Evolutionary conservation across 192 early-diverging fungal species (phyloP).

Genomic region (Backusella tarrabulga): DNA sequence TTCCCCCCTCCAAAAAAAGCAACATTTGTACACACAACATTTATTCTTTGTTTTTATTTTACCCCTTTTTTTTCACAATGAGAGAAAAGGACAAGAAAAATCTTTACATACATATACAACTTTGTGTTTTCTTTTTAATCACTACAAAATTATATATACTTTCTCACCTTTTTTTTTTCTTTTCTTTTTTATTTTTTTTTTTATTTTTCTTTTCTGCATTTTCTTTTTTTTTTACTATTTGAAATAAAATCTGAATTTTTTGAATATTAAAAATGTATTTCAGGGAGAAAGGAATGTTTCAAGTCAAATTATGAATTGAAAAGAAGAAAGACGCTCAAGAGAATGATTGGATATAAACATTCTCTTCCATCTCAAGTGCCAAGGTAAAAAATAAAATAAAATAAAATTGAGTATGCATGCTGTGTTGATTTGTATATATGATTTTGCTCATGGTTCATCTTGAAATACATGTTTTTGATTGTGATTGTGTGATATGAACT

Average conservation of each 20-base stretch:
- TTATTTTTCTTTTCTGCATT: background rate
- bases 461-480: too few species aligned
- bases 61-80: background rate
- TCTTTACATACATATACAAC: background rate
- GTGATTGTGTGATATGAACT: background rate
- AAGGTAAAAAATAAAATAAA: too few species aligned
- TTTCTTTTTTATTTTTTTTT: constrained; percentile 19
- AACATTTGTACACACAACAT: constrained; percentile 5
- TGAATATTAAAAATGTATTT: background rate
- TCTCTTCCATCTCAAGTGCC: background rate
- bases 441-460: too few species aligned
- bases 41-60: constrained; percentile 26
- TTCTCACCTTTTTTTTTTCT: background rate
- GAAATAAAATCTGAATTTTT: background rate
- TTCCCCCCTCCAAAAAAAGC: background rate
- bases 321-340: background rate
- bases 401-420: too few species aligned
- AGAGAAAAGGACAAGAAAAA: constrained; percentile 1
- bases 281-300: background rate
- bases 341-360: background rate
- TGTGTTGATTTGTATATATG: too few species aligned
- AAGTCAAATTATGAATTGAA: background rate
- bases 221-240: background rate
- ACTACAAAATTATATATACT: background rate
- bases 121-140: background rate